Conservation (phyloP, 192 early-diverging fungal species). For the Allomyces macrogynus region DNA sequence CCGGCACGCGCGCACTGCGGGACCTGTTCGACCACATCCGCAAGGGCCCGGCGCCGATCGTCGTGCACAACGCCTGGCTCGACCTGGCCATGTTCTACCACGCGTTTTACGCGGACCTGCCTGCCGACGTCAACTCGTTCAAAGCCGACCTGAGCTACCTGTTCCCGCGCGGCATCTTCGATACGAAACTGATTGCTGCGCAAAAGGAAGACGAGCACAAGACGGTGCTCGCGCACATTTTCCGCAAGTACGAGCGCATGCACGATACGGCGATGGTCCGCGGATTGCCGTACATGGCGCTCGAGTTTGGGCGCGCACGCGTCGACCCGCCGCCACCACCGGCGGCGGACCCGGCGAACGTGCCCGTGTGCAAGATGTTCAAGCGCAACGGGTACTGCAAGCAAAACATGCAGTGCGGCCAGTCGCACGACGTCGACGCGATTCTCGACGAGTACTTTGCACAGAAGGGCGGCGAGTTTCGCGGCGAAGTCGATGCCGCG, state of each 20-base stretch:
- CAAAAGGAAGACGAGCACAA: conserved; percentile 36
- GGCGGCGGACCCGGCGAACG: background rate
- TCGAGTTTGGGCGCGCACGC: background rate
- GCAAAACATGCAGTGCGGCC: conserved; percentile 37
- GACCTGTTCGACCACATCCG: too few relatives aligned
- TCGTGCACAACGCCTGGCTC: conserved; percentile 84
- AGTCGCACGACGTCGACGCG: conserved; percentile 66
- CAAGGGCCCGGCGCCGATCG: conserved; percentile 27
- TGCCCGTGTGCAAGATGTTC: conserved; percentile 22
- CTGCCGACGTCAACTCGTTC: conserved; percentile 44
- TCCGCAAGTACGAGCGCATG: conserved; percentile 20
- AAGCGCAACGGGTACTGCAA: conserved; percentile 64
- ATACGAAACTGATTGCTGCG: conserved; percentile 79
- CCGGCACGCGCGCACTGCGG: too few relatives aligned
- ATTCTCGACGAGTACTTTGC: conserved; percentile 51
- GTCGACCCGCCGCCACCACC: background rate
- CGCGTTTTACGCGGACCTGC: conserved; percentile 62
- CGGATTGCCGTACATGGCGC: background rate
- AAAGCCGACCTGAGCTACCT: conserved; percentile 52
- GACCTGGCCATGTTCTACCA: conserved; percentile 89
- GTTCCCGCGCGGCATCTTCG: conserved; percentile 74
- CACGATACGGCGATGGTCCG: conserved; percentile 1
- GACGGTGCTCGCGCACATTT: conserved; percentile 51
- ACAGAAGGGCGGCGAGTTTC: background rate
- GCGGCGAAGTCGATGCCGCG: background rate